Base-by-base conservation (phyloP, 2,329 filamentous ascomycete genomes). In the Lecanicillium sp. region DNA sequence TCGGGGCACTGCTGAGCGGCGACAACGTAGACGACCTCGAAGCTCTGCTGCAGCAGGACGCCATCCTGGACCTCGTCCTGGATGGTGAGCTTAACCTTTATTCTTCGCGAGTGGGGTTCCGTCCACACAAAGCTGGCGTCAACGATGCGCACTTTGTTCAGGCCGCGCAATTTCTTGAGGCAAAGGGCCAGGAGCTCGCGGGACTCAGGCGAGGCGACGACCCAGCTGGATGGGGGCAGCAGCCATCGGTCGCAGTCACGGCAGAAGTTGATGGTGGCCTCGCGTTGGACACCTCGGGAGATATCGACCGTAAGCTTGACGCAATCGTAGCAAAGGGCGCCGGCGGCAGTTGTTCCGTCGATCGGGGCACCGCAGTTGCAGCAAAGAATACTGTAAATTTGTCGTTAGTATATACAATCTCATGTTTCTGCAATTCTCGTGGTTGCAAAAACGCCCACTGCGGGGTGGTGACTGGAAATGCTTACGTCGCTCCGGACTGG, bases 41-140 rank as follows among this genome's bases (percentile, higher is more conserved):
- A 96, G 43, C 83, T 86, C 69, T 98, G 93, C 68, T 98, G 93
- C 59, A 98, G 73, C 49, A 84, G 66, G 38, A 83, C 75, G 21
- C 79, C 80, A 48, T 81, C 79, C 44, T 77, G 76, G 2, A 83
- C 78, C 19, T 74, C 68, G 51, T 82, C 79, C 62, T 97, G 93
- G 40, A 97, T 84, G 1, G 93, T 97, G 66, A 98, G 84, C 73
- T 96, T 96, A 66, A 97, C 84, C 70, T 90, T 94, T 55, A 97
- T 78, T 64, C 93, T 78, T 62, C 89, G 78, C 59, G 90, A 96
- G 71, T 98, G 93, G 10, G 93, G 91, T 68, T 98, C 93, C 1
- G 93, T 98, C 93, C 93, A 98, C 62, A 97, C 87, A 64, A 97
- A 98, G 60, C 83, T 87, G 39, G 93, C 93, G 64, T 98, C 93